These are phyloP conservation scores for Trametes sp. DNA, from an alignment of 1,284 basidiomycete genomes.

Conservation along the genomic window DNA sequence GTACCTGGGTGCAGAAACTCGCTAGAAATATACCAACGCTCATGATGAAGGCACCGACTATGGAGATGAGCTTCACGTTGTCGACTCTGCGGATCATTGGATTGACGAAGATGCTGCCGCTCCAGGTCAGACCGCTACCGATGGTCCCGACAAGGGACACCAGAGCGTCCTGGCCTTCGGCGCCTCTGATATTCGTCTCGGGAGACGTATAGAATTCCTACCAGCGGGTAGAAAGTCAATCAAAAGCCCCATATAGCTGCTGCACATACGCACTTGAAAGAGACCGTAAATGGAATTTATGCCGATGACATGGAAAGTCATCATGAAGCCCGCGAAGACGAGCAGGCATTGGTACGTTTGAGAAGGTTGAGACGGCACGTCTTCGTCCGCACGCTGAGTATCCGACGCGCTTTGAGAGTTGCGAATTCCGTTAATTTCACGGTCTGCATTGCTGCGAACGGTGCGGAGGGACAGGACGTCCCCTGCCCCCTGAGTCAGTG, in stretches of 20 bases:
- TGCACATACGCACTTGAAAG: constrained; percentile 41
- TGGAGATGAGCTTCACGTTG: constrained; percentile 46
- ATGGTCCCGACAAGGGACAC: constrained; percentile 53
- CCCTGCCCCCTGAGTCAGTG: not conserved
- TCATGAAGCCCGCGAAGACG: constrained; percentile 50
- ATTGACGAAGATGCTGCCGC: constrained; percentile 54
- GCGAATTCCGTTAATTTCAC: not conserved
- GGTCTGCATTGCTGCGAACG: constrained; percentile 10
- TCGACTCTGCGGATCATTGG: constrained; percentile 47
- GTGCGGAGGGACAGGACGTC: constrained; percentile 23
- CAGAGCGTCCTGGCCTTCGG: constrained; percentile 49
- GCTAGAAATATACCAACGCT: constrained; percentile 51
- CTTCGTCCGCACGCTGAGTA: not conserved
- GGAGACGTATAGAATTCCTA: constrained; percentile 55
- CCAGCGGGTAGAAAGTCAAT: not conserved
- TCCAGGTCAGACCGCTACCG: constrained; percentile 55
- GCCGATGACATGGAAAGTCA: constrained; percentile 55
- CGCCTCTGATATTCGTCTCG: constrained; percentile 46
- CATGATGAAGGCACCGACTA: constrained; percentile 50
- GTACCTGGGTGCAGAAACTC: constrained; percentile 48
- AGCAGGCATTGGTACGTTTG: constrained; percentile 48
- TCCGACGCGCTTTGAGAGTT: not conserved
- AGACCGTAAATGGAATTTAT: constrained; percentile 50
- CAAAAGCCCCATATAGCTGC: not conserved
- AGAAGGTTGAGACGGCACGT: constrained; percentile 29